Evolutionary conservation across 2,329 filamentous ascomycete genomes (phyloP).

Genomic region (Cordyceps javanica): DNA sequence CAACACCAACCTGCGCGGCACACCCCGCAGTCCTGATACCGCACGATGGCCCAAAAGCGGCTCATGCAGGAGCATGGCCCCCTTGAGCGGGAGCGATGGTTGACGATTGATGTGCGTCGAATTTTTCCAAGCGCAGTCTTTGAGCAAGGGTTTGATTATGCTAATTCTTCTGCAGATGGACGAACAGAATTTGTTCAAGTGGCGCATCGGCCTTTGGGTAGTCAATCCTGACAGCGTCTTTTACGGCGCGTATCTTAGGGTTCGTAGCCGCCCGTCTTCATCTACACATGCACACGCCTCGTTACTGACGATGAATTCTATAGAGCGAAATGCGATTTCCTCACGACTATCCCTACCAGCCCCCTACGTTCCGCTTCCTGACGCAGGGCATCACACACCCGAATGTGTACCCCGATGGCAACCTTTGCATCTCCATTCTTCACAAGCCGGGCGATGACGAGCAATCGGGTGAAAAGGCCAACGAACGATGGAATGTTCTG

Average conservation of each 20-base stretch:
- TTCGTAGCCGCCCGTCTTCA: constrained; percentile 22
- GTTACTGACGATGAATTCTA: background rate
- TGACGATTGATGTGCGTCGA: constrained; percentile 71
- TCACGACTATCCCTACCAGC: constrained; percentile 80
- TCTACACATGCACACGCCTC: background rate
- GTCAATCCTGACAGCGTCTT: constrained; percentile 89
- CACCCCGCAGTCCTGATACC: background rate
- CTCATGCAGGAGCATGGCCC: constrained; percentile 83
- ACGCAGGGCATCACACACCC: constrained; percentile 75
- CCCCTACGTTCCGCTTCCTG: constrained; percentile 82
- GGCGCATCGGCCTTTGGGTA: constrained; percentile 85
- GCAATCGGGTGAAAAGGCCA: constrained; percentile 83
- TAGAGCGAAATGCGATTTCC: constrained; percentile 82
- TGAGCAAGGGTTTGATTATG: background rate
- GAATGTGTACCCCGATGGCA: constrained; percentile 87
- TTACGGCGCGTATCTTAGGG: constrained; percentile 86
- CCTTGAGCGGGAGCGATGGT: constrained; percentile 86
- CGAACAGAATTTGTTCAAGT: constrained; percentile 77
- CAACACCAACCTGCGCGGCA: background rate
- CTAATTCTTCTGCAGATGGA: constrained; percentile 48
- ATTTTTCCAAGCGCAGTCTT: background rate
- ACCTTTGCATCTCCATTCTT: constrained; percentile 93
- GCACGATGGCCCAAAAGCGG: constrained; percentile 57
- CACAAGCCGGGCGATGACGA: constrained; percentile 87
- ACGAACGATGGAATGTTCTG: constrained; percentile 89